phyloP scores from a whole-genome alignment of 2,329 filamentous ascomycete species.

The Botryotinia narcissicola region DNA sequence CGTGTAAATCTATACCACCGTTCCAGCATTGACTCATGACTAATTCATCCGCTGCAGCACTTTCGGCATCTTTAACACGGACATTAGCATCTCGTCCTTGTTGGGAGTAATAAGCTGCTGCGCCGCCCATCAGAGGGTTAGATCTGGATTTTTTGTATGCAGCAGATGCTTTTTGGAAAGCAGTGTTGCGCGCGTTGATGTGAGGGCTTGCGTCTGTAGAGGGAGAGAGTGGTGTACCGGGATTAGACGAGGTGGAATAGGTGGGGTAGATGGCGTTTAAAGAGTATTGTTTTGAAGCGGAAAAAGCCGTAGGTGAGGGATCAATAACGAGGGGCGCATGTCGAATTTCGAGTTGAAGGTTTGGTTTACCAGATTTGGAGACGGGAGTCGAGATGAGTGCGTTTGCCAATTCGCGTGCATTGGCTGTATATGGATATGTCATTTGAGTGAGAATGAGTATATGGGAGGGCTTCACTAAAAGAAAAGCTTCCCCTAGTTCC shows the following conservation, averaged over 20 bases:
- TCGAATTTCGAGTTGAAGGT: slow-evolving; percentile 35
- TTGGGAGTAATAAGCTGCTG: slow-evolving; percentile 72
- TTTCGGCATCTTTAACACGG: slow-evolving; percentile 55
- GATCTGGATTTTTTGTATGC: slow-evolving; percentile 64
- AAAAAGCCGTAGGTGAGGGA: neutral
- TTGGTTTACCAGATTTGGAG: slow-evolving; percentile 18
- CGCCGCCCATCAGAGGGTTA: slow-evolving; percentile 70
- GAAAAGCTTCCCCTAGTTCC: slow-evolving; percentile 54
- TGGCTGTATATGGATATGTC: slow-evolving; percentile 54
- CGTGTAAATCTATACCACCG: slow-evolving; percentile 73
- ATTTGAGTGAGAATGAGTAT: slow-evolving; percentile 54
- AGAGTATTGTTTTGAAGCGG: slow-evolving; percentile 15
- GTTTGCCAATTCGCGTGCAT: slow-evolving; percentile 59
- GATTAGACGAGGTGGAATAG: neutral
- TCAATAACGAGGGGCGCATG: slow-evolving; percentile 32
- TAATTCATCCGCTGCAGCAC: slow-evolving; percentile 66
- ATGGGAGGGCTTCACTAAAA: slow-evolving; percentile 47
- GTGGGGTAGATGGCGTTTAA: slow-evolving; percentile 21
- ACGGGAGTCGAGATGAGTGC: slow-evolving; percentile 43
- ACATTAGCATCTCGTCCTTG: slow-evolving; percentile 63
- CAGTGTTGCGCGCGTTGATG: slow-evolving; percentile 36
- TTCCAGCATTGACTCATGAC: slow-evolving; percentile 65
- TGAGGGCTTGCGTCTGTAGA: slow-evolving; percentile 21
- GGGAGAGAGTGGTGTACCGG: neutral
- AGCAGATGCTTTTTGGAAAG: slow-evolving; percentile 55